These are phyloP conservation scores for Coniella vitis DNA, from an alignment of 2,329 filamentous ascomycete species.

Conservation along the genomic window DNA sequence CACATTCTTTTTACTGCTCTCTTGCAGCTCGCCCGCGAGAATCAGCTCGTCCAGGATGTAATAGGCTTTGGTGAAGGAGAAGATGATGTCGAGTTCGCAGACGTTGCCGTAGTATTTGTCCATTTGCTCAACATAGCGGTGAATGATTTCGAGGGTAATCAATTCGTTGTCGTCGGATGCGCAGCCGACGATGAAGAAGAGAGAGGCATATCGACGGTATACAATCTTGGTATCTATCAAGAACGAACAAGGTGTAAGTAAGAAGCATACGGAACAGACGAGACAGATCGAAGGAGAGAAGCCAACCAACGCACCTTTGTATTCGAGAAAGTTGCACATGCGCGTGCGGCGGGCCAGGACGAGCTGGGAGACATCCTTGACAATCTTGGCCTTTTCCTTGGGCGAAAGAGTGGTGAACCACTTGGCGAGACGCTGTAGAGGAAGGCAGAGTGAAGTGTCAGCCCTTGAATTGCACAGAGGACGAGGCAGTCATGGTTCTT, in stretches of 20 bases:
- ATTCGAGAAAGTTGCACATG: constrained; percentile 99
- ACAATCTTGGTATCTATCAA: constrained; percentile 99
- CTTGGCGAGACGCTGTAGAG: constrained; percentile 81
- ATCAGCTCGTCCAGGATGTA: constrained; percentile 97
- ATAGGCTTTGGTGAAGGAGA: constrained; percentile 99
- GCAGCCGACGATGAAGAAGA: constrained; percentile 98
- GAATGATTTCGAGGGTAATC: constrained; percentile 96
- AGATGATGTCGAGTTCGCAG: constrained; percentile 98
- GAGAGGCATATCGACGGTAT: constrained; percentile 94
- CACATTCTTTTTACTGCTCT: constrained; percentile 99
- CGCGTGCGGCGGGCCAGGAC: constrained; percentile 91
- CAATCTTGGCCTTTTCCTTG: constrained; percentile 98
- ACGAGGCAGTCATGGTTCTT: too few species aligned
- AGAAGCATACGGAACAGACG: not conserved
- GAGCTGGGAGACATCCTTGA: constrained; percentile 98
- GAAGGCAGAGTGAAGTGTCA: constrained; percentile 14
- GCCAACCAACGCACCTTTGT: constrained; percentile 67
- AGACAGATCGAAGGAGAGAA: not conserved
- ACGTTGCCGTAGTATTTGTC: constrained; percentile 99
- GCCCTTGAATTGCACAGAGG: not conserved
- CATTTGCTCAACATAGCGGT: constrained; percentile 99
- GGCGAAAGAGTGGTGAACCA: constrained; percentile 98
- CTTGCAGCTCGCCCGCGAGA: constrained; percentile 92
- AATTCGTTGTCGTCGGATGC: constrained; percentile 96
- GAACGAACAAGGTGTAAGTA: too few species aligned